Conservation (phyloP, 2,329 filamentous ascomycete genomes). For the Coniochaeta pulveracea region DNA sequence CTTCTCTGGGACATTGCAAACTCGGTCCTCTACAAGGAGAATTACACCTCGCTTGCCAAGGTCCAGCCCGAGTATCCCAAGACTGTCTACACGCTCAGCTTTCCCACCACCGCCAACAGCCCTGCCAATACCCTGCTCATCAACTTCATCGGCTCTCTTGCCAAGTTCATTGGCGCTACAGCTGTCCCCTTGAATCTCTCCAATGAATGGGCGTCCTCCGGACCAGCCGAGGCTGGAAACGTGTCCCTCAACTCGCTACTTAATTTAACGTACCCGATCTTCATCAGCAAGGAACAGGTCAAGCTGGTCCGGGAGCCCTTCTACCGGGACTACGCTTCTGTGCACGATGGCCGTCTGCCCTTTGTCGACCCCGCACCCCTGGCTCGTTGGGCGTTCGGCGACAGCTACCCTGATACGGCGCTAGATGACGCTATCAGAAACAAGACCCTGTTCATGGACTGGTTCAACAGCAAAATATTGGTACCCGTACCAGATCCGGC, state of each 20-base stretch:
- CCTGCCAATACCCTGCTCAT: slow-evolving; percentile 13
- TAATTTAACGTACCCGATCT: slow-evolving; percentile 20
- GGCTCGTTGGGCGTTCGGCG: slow-evolving; percentile 23
- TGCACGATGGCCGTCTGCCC: slow-evolving; percentile 20
- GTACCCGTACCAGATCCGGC: slow-evolving; percentile 21
- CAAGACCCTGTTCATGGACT: slow-evolving; percentile 34
- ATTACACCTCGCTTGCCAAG: slow-evolving; percentile 18
- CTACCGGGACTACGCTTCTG: slow-evolving; percentile 24
- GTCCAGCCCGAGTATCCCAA: slow-evolving; percentile 16
- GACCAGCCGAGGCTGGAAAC: slow-evolving; percentile 10
- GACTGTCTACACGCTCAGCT: slow-evolving; percentile 18
- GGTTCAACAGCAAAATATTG: slow-evolving; percentile 34
- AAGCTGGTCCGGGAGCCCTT: slow-evolving; percentile 24
- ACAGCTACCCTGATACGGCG: slow-evolving; percentile 13
- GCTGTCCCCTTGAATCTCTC: slow-evolving; percentile 11
- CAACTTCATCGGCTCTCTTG: slow-evolving; percentile 17
- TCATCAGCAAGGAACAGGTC: slow-evolving; percentile 26
- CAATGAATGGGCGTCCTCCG: slow-evolving; percentile 15
- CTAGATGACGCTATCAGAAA: slow-evolving; percentile 30
- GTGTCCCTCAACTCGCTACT: slow-evolving; percentile 15
- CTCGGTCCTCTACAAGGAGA: slow-evolving; percentile 19
- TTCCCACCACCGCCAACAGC: slow-evolving; percentile 10
- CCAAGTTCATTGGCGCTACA: slow-evolving; percentile 14
- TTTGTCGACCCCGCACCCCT: slow-evolving; percentile 25
- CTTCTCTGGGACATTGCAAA: slow-evolving; percentile 21